phyloP scores from a whole-genome alignment of 1,284 basidiomycete genomes.

The Trametes pubescens region DNA sequence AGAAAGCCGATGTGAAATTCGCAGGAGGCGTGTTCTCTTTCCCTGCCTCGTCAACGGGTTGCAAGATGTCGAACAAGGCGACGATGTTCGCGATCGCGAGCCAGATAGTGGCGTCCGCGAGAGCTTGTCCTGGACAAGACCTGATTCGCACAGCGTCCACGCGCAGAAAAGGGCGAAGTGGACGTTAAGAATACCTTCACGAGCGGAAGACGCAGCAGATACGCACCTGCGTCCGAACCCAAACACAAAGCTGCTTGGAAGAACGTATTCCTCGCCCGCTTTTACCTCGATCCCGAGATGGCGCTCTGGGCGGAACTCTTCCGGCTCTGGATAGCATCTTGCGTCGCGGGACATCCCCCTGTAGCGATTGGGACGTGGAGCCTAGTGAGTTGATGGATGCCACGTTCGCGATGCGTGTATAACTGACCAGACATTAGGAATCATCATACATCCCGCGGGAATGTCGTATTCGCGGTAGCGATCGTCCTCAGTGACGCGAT shows the following conservation, averaged over 20 bases:
- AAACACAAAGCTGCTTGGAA: slow-evolving; percentile 9
- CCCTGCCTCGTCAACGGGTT: slow-evolving; percentile 34
- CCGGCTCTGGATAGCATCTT: slow-evolving; percentile 32
- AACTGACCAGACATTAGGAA: slow-evolving; percentile 54
- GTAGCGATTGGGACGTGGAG: background rate
- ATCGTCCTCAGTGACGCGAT: slow-evolving; percentile 51
- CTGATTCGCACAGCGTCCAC: slow-evolving; percentile 11
- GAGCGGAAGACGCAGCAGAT: too few relatives aligned
- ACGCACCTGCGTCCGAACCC: slow-evolving; percentile 20
- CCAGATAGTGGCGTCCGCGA: slow-evolving; percentile 41
- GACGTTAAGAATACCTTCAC: too few relatives aligned
- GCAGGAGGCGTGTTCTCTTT: slow-evolving; percentile 32
- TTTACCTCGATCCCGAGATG: slow-evolving; percentile 20
- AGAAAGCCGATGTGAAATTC: slow-evolving; percentile 31
- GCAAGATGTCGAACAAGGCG: slow-evolving; percentile 38
- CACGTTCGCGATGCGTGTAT: background rate
- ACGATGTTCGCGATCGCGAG: slow-evolving; percentile 39
- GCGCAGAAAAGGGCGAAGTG: too few relatives aligned
- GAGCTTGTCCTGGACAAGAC: slow-evolving; percentile 39
- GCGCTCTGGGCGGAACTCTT: slow-evolving; percentile 37
- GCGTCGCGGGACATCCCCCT: slow-evolving; percentile 40
- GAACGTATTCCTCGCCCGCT: background rate
- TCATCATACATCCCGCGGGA: slow-evolving; percentile 52
- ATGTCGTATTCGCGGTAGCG: slow-evolving; percentile 55
- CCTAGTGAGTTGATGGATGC: background rate